Percentiles rank a stretch among this genome's conserved stretches.
These are phyloP conservation scores for Backusella parvicylindrica DNA, from an alignment of 192 early-diverging fungal genomes.

Conservation along the genomic window DNA sequence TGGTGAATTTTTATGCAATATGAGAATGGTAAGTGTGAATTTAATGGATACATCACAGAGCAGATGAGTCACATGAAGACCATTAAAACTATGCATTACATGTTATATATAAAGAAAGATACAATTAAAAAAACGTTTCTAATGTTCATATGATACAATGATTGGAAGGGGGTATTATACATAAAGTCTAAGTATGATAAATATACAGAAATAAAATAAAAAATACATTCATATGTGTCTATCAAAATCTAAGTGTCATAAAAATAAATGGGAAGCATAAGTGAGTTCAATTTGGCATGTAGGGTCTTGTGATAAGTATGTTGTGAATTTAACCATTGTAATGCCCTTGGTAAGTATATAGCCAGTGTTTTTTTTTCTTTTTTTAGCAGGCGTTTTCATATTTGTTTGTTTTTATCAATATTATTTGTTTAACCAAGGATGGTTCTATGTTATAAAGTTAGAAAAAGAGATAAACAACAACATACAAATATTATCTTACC, in stretches of 20 bases:
- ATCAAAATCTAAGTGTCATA: neutral
- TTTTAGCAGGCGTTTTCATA: neutral
- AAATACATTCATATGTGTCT: constrained; percentile 2
- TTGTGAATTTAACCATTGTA: neutral
- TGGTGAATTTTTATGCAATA: neutral
- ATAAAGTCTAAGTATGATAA: neutral
- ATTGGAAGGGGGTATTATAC: neutral
- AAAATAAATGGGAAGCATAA: neutral
- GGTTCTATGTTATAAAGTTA: neutral
- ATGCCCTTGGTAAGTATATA: neutral
- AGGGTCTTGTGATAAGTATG: neutral
- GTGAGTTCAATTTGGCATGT: neutral
- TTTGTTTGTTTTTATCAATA: neutral
- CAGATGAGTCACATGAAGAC: neutral
- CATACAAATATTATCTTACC: constrained; percentile 31
- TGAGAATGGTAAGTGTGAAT: neutral
- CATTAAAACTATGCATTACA: neutral
- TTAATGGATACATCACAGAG: neutral
- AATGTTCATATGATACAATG: neutral
- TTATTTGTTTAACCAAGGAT: constrained; percentile 18
- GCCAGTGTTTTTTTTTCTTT: neutral
- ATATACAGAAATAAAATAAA: neutral
- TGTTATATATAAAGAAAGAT: neutral
- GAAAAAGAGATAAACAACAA: neutral
- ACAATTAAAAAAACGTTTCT: neutral